Conservation (phyloP, 371 early-diverging fungal genomes). For the Mortierella sp. region DNA sequence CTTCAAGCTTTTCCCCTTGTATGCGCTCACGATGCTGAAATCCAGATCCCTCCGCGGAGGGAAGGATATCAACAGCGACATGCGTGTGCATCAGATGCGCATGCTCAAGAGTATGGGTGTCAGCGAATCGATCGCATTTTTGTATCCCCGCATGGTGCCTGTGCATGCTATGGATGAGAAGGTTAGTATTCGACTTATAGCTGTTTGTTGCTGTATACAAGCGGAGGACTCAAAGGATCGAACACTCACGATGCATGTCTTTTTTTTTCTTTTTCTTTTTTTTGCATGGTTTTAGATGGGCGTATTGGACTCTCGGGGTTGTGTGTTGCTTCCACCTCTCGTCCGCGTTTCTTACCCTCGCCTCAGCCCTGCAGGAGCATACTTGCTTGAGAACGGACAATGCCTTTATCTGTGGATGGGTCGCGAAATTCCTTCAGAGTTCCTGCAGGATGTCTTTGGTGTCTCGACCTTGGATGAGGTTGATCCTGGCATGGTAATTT, state of each 20-base stretch:
- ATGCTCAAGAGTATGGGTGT: constrained; percentile 78
- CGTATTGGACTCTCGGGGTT: constrained; percentile 44
- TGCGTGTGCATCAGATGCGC: constrained; percentile 83
- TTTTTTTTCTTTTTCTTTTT: not conserved
- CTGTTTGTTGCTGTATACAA: constrained; percentile 1
- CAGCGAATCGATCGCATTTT: constrained; percentile 71
- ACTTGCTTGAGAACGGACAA: constrained; percentile 87
- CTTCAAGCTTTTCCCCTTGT: constrained; percentile 95
- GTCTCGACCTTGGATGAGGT: constrained; percentile 78
- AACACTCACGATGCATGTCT: not conserved
- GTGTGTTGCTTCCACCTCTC: constrained; percentile 69
- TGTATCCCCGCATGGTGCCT: constrained; percentile 89
- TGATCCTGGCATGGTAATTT: constrained; percentile 73
- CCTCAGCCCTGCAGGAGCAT: constrained; percentile 77
- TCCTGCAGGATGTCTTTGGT: constrained; percentile 81
- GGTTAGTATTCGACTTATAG: constrained; percentile 46
- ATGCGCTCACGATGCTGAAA: constrained; percentile 87
- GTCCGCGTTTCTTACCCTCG: constrained; percentile 84
- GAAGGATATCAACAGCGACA: constrained; percentile 69
- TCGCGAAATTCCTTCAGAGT: constrained; percentile 65
- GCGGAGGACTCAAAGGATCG: not conserved
- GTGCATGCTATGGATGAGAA: constrained; percentile 72
- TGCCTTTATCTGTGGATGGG: constrained; percentile 92
- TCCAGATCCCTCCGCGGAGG: constrained; percentile 78
- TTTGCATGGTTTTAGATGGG: constrained; percentile 13